Base-by-base conservation (phyloP, 208 protist species). In the Angomonas desouzai region DNA sequence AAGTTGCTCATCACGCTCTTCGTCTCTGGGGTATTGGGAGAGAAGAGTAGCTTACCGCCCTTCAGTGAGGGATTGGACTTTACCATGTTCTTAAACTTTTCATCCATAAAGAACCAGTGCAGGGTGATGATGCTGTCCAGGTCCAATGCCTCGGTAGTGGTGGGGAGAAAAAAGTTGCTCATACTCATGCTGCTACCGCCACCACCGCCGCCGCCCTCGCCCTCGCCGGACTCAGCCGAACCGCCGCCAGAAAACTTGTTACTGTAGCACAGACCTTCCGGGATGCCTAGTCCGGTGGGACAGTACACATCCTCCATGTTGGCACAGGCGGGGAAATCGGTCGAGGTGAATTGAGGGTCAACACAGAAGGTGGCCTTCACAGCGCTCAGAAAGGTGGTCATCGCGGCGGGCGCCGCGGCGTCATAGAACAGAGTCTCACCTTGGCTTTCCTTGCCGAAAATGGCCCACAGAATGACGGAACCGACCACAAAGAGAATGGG, bases 401-500 rank as follows among this genome's bases (percentile, higher is more conserved):
- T n/a, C 13, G 58, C 1, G 4, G 13, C 32, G 16, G 53, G 32
- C 20, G 25, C 48, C 10, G 34, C 32, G 3, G 73, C 4, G 40
- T 45, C 27, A 38, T 64, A 81, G 64, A 75, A 82, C 9, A 20
- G 0, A 6, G 3, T 53, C 1, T 45, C 72, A 2, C 27, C 29
- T 22, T 48, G 33, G 0, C 23, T 25, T 16, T 30, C 32, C 28
- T 34, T 64, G 55, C 72, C 73, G 34, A 75, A 77, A 48, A 79
- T 53, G 25, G 28, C 51, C 73, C 76, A 88, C 13, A 91, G 57
- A 3, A 71, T 34, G 18, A 88, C 63, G 2, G 74, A 63, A 29
- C 70, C 74, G 23, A 84, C 22, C 23, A 88, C 73, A 49, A 91
- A 86, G n/a, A 88, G 18, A 64, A 91, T 81, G 6, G 85, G 81